Evolutionary conservation across 2,329 filamentous ascomycete genomes (phyloP).

Genomic region (Clarireedia homoeocarpa): DNA sequence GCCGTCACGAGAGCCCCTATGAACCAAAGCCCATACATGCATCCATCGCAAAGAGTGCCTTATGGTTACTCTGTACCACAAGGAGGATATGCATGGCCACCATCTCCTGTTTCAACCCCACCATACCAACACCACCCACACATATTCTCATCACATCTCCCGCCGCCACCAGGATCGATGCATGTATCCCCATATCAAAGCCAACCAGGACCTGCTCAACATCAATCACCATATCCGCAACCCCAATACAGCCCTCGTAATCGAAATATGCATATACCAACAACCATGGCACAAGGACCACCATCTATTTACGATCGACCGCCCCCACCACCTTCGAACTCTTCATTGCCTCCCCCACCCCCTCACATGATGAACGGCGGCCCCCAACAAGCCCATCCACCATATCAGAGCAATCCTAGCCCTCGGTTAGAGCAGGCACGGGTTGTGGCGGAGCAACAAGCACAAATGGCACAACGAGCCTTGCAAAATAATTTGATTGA

Average conservation of each 20-base stretch:
- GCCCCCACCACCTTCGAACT: slow-evolving; percentile 29
- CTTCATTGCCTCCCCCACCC: slow-evolving; percentile 27
- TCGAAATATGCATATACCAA: slow-evolving; percentile 12
- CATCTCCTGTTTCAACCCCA: slow-evolving; percentile 47
- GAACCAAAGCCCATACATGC: slow-evolving; percentile 40
- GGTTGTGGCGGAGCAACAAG: slow-evolving; percentile 29
- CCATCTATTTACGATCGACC: slow-evolving; percentile 28
- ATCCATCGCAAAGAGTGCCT: slow-evolving; percentile 30
- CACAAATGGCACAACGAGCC: slow-evolving; percentile 24
- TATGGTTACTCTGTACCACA: slow-evolving; percentile 33
- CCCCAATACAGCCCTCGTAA: slow-evolving; percentile 24
- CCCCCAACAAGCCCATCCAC: slow-evolving; percentile 13
- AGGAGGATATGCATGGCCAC: slow-evolving; percentile 44
- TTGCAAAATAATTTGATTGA: slow-evolving; percentile 23
- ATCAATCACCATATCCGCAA: slow-evolving; percentile 26
- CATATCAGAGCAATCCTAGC: slow-evolving; percentile 31
- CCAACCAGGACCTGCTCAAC: slow-evolving; percentile 24
- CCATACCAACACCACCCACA: slow-evolving; percentile 37
- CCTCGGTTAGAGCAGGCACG: slow-evolving; percentile 34
- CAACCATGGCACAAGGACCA: slow-evolving; percentile 14
- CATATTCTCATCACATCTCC: slow-evolving; percentile 32
- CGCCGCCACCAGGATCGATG: slow-evolving; percentile 27
- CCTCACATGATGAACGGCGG: slow-evolving; percentile 16
- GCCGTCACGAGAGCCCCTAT: slow-evolving; percentile 71
- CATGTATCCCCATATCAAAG: slow-evolving; percentile 27